Conservation (phyloP, 805 yeast genomes). For the Ogataea paraovalis region DNA sequence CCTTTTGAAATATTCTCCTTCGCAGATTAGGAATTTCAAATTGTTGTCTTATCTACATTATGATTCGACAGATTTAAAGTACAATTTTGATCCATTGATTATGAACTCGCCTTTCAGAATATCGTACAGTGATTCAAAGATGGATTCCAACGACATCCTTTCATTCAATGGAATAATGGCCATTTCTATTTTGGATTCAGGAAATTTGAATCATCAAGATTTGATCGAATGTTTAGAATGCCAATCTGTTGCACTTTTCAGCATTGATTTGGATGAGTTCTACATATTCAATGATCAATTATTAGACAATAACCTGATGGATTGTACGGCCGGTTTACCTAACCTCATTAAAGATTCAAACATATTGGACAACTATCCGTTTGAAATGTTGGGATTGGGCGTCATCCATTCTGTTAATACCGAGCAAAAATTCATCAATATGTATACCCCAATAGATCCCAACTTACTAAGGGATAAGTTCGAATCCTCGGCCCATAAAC, state of each 20-base stretch:
- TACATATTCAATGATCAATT: constrained; percentile 13
- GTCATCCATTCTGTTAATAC: constrained; percentile 64
- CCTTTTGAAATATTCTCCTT: constrained; percentile 39
- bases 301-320: constrained; percentile 1
- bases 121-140: constrained; percentile 30
- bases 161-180: constrained; percentile 34
- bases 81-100: constrained; percentile 42
- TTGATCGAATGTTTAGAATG: constrained; percentile 36
- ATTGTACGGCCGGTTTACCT: constrained; percentile 10
- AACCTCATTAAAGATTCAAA: constrained; percentile 25
- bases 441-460: constrained; percentile 48
- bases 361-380: constrained; percentile 9
- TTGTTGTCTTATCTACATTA: constrained; percentile 53
- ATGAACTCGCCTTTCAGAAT: constrained; percentile 37
- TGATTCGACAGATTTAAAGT: constrained; percentile 16
- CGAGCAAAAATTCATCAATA: constrained; percentile 37
- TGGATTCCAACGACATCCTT: constrained; percentile 1
- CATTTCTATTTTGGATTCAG: constrained; percentile 32
- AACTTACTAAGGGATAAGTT: constrained; percentile 11
- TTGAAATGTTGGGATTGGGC: constrained; percentile 46
- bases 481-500: constrained; percentile 23
- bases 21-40: constrained; percentile 50
- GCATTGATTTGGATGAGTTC: constrained; percentile 26
- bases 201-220: constrained; percentile 31
- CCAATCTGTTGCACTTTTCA: constrained; percentile 38